A percentile compares a stretch with the other conserved stretches of the same genome.
phyloP scores from a whole-genome alignment of 2,329 filamentous ascomycete genomes.

The Fusarium floridanum region DNA sequence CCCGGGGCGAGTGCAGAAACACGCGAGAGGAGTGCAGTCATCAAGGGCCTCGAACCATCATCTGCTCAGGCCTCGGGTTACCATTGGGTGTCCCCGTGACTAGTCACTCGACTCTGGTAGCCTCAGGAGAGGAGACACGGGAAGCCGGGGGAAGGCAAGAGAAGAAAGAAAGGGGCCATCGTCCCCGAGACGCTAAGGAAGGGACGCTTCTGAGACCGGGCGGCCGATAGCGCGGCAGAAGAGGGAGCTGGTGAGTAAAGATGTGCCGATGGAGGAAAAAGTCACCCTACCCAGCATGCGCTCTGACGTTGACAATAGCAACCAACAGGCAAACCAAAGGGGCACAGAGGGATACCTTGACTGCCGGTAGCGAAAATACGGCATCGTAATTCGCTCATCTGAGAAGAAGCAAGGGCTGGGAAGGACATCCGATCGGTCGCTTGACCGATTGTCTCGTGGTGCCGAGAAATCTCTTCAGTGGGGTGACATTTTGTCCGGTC shows the following conservation, averaged over 20 bases:
- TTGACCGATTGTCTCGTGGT: constrained; percentile 48
- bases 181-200: constrained; percentile 30
- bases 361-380: constrained; percentile 25
- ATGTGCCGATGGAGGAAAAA: constrained; percentile 35
- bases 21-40: constrained; percentile 39
- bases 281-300: constrained; percentile 45
- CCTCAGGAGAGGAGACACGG: constrained; percentile 27
- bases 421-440: constrained; percentile 45
- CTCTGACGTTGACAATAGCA: constrained; percentile 36
- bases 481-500: constrained; percentile 44
- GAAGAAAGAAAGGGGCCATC: constrained; percentile 28
- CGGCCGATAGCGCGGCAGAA: constrained; percentile 29
- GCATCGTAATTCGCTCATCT: constrained; percentile 37
- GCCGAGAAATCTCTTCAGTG: constrained; percentile 47
- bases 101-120: constrained; percentile 41
- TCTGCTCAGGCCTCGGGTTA: constrained; percentile 40
- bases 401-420: constrained; percentile 22
- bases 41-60: constrained; percentile 41
- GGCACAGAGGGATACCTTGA: constrained; percentile 24
- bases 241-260: constrained; percentile 37
- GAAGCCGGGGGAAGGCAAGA: constrained; percentile 7
- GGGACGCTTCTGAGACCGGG: constrained; percentile 13
- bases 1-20: constrained; percentile 25
- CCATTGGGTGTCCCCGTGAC: constrained; percentile 43
- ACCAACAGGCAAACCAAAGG: constrained; percentile 27